phyloP scores from a whole-genome alignment of 148 eudicot genomes.

The Cornus florida region DNA sequence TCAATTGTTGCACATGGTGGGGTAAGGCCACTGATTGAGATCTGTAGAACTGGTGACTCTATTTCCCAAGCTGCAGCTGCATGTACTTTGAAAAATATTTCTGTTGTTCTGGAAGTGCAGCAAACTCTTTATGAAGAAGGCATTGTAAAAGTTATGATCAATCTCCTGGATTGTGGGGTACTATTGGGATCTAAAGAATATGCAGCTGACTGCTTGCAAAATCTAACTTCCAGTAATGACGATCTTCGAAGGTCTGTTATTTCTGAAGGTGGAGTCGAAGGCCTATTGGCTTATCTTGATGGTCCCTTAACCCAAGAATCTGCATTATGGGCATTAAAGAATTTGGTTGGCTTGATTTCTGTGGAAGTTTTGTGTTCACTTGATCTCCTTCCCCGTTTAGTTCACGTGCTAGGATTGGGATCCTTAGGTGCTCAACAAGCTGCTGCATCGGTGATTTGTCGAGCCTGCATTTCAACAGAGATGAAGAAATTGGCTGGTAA shows the following conservation, averaged over 20 bases:
- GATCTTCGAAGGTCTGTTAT: conserved; percentile 49
- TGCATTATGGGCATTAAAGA: conserved; percentile 72
- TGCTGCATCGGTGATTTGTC: conserved; percentile 65
- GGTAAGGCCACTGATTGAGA: conserved; percentile 58
- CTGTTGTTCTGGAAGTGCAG: conserved; percentile 70
- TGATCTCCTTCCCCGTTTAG: conserved; percentile 64
- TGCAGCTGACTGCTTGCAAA: conserved; percentile 88
- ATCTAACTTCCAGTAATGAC: conserved; percentile 71
- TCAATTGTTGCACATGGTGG: conserved; percentile 79
- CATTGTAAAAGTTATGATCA: conserved; percentile 57
- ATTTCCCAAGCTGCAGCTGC: conserved; percentile 81
- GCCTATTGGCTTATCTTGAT: conserved; percentile 64
- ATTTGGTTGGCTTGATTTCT: conserved; percentile 57
- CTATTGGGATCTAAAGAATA: conserved; percentile 79
- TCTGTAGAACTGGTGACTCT: conserved; percentile 62
- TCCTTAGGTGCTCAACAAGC: conserved; percentile 71
- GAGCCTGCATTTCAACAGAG: conserved; percentile 44
- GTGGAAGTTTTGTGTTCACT: conserved; percentile 48
- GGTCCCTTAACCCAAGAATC: conserved; percentile 88
- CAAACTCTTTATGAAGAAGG: conserved; percentile 75
- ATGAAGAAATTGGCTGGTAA: conserved; percentile 61
- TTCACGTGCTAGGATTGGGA: conserved; percentile 67
- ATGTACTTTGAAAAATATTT: conserved; percentile 73
- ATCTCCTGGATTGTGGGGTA: conserved; percentile 70
- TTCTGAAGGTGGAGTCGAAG: conserved; percentile 65